Percentiles rank a stretch among this genome's conserved stretches.
These are phyloP conservation scores for Opeltia flavorubescens DNA, from an alignment of 495 filamentous ascomycete genomes.

Conservation along the genomic window DNA sequence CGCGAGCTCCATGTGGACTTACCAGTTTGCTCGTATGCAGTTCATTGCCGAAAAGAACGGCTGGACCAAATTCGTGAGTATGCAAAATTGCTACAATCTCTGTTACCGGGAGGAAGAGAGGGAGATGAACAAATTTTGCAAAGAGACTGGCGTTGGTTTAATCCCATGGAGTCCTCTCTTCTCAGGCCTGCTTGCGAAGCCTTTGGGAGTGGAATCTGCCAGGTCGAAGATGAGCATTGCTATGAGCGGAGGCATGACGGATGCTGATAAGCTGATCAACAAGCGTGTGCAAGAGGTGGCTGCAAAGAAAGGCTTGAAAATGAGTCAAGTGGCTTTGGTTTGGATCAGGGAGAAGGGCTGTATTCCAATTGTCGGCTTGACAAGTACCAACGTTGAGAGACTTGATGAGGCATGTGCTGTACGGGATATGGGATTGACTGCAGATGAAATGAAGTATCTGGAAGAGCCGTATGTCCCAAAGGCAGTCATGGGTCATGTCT, in stretches of 20 bases:
- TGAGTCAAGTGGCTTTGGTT: conserved; percentile 42
- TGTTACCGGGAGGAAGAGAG: conserved; percentile 64
- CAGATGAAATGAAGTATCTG: conserved; percentile 48
- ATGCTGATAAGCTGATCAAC: conserved; percentile 34
- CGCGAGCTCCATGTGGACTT: conserved; percentile 51
- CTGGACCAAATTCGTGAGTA: conserved; percentile 62
- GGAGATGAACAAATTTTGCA: conserved; percentile 41
- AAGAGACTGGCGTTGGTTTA: conserved; percentile 46
- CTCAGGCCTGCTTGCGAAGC: conserved; percentile 37
- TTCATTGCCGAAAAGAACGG: conserved; percentile 46
- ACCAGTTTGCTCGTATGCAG: conserved; percentile 51
- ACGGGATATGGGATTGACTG: conserved; percentile 35
- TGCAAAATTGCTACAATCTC: conserved; percentile 66
- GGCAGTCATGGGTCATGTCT: conserved; percentile 14
- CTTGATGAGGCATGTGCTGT: conserved; percentile 46
- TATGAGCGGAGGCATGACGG: conserved; percentile 7
- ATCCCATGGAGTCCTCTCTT: conserved; percentile 49
- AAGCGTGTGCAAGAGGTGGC: conserved; percentile 38
- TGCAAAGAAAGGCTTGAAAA: conserved; percentile 34
- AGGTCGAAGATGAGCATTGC: neutral
- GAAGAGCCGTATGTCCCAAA: conserved; percentile 54
- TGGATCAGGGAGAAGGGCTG: conserved; percentile 42
- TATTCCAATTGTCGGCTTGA: conserved; percentile 49
- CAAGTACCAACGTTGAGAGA: conserved; percentile 31
- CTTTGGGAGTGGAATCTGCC: conserved; percentile 4